phyloP scores from a whole-genome alignment of 495 filamentous ascomycete genomes.

The Aspergillus conjunctus region DNA sequence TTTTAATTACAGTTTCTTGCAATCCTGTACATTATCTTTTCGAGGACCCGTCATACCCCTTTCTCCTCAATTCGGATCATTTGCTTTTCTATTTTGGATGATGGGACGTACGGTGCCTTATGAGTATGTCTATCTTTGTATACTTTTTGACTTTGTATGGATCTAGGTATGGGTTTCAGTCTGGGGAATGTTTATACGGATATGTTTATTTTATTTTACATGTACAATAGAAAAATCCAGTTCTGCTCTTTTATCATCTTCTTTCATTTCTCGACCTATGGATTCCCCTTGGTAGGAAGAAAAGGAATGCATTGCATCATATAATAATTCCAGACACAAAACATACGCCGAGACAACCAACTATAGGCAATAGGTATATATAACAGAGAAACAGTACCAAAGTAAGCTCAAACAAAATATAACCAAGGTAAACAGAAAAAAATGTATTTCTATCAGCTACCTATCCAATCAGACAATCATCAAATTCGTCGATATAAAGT shows the following conservation, averaged over 20 bases:
- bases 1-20: neutral
- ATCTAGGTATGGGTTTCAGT: neutral
- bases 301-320: no score
- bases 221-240: neutral
- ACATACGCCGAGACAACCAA: neutral
- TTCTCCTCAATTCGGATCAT: neutral
- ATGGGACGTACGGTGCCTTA: neutral
- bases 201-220: neutral
- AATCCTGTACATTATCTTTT: neutral
- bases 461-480: slow-evolving; percentile 1
- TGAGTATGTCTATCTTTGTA: neutral
- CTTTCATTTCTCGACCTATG: neutral
- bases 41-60: neutral
- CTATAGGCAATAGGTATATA: neutral
- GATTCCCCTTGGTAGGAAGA: neutral
- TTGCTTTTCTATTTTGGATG: neutral
- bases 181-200: neutral
- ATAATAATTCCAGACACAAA: no score
- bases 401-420: slow-evolving; percentile 1
- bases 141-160: neutral
- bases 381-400: neutral
- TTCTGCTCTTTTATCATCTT: neutral
- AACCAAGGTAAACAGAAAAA: neutral
- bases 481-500: slow-evolving; percentile 8
- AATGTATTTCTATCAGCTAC: slow-evolving; percentile 8